Evolutionary conservation across 1,284 basidiomycete species (phyloP).

Genomic region (Pyrrhoderma noxium): DNA sequence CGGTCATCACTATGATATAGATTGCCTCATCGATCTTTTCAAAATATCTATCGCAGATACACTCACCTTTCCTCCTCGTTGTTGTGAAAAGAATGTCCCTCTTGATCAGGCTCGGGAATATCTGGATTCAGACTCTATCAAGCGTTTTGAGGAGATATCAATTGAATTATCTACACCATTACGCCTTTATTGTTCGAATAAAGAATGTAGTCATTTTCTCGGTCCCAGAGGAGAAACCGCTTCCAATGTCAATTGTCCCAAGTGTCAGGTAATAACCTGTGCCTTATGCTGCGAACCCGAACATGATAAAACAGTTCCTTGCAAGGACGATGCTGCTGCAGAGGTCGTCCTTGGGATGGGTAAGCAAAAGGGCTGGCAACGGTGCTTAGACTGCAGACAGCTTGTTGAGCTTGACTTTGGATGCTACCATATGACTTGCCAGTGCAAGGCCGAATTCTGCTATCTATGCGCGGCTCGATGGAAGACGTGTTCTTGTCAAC

Average conservation of each 20-base stretch:
- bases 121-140: conserved; percentile 23
- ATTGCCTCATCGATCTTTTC: conserved; percentile 33
- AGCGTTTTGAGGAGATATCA: conserved; percentile 26
- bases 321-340: conserved; percentile 27
- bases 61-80: conserved; percentile 37
- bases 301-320: conserved; percentile 28
- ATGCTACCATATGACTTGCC: conserved; percentile 45
- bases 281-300: conserved; percentile 15
- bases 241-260: conserved; percentile 40
- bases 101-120: conserved; percentile 24
- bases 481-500: conserved; percentile 45
- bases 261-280: conserved; percentile 11
- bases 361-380: conserved; percentile 36
- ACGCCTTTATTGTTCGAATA: conserved; percentile 36
- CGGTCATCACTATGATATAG: conserved; percentile 32
- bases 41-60: conserved; percentile 32
- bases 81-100: conserved; percentile 33
- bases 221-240: conserved; percentile 34
- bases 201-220: conserved; percentile 45
- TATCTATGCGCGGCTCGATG: conserved; percentile 46
- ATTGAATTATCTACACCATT: conserved; percentile 31
- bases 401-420: conserved; percentile 40
- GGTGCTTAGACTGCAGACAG: conserved; percentile 37
- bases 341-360: conserved; percentile 36
- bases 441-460: conserved; percentile 42